phyloP scores from a whole-genome alignment of 768 basidiomycete genomes.

The Phylloporus rhodoxanthus region DNA sequence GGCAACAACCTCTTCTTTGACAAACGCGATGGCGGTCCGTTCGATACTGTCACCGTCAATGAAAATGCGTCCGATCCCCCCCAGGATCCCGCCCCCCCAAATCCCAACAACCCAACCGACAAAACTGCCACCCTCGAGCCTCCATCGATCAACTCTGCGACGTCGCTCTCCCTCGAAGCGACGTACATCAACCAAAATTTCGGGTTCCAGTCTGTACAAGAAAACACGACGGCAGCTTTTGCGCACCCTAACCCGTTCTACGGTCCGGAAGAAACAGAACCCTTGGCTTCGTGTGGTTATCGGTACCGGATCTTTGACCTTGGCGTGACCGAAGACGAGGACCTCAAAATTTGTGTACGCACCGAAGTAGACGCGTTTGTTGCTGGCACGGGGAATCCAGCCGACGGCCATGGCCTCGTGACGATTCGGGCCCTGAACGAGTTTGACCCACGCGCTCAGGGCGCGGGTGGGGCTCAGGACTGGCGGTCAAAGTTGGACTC shows the following conservation, averaged over 20 bases:
- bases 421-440: conserved; percentile 96
- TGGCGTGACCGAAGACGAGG: conserved; percentile 84
- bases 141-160: conserved; percentile 87
- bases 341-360: conserved; percentile 83
- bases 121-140: conserved; percentile 57
- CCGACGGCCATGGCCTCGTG: conserved; percentile 69
- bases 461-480: conserved; percentile 94
- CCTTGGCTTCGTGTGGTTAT: conserved; percentile 93
- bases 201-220: conserved; percentile 88
- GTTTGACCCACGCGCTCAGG: conserved; percentile 86
- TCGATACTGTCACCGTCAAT: conserved; percentile 96
- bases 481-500: conserved; percentile 97
- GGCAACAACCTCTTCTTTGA: conserved; percentile 93
- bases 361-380: conserved; percentile 94
- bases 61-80: conserved; percentile 97
- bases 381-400: conserved; percentile 54
- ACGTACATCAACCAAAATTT: conserved; percentile 99
- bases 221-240: conserved; percentile 66
- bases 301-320: conserved; percentile 95
- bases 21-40: conserved; percentile 95
- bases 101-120: conserved; percentile 71
- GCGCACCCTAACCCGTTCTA: conserved; percentile 94
- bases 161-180: conserved; percentile 91
- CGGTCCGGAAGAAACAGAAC: conserved; percentile 86
- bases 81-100: conserved; percentile 71